Base-by-base conservation (phyloP, 2,329 filamentous ascomycete genomes). In the Colletotrichum falcatum region DNA sequence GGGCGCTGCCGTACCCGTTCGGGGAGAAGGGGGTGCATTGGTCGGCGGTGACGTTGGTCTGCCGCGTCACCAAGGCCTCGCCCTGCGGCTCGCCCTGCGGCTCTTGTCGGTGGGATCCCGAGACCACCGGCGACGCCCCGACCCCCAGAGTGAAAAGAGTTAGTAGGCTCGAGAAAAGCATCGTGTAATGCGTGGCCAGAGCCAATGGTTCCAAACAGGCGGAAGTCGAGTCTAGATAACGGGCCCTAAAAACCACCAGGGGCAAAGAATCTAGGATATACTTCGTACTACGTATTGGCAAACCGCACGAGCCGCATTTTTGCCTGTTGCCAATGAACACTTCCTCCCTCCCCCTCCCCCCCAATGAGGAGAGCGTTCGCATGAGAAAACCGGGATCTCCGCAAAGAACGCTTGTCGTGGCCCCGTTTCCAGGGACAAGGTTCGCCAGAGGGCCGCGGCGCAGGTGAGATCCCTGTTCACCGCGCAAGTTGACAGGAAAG, bases 121-220 rank as follows among this genome's bases (percentile, higher is more conserved):
- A 53, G 6, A 14, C 48, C 1, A 54, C 37, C 3, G 63, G 63
- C 9, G 63, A 66, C n/a, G 63, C 56, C 42, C 30, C 30, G 3
- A 39, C 33, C 23, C 28, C 46, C 26, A 53, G 20, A 11, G 46
- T 30, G 12, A 66, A 49, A 12, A 66, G 35, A 33, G 46, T 11
- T 46, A 61, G n/a, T 11, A 66, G 26, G 30, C 35, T 61, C 11
- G 35, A 33, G 63, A 66, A 9, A 35, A 66, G 49, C 63, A 66
- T 61, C 18, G 26, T 49, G 63, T n/a, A 12, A 23, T 39, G 49
- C 56, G 26, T 9, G 20, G 4, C 39, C 35, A 14, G 28, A 53
- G 48, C 18, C 37, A 33, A 39, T 3, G 30, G 7, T 4, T 6
- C 5, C 48, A 1, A 54, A 44, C 23, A 35, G n/a, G 26, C 8